phyloP scores from a whole-genome alignment of 2,329 filamentous ascomycete species.

The Coniella vitis region DNA sequence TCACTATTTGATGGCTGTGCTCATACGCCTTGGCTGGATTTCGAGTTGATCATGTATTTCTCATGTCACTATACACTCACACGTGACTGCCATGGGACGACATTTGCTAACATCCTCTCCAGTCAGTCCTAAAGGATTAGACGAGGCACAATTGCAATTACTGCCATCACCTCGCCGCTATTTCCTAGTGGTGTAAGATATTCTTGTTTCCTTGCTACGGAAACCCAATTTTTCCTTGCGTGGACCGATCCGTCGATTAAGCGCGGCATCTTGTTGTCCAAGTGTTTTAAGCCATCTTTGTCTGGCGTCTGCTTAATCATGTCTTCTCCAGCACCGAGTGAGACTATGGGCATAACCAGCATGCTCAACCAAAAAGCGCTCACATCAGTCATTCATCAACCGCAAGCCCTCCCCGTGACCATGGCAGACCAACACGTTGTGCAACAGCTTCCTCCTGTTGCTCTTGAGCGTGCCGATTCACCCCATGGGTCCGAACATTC shows the following conservation, averaged over 20 bases:
- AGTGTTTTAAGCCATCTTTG: conserved; percentile 11
- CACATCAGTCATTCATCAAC: conserved; percentile 20
- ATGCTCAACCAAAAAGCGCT: conserved; percentile 45
- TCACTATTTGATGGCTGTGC: no score
- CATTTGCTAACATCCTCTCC: conserved; percentile 7
- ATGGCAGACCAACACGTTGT: conserved; percentile 20
- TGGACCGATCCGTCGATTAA: conserved; percentile 13
- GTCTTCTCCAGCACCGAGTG: conserved; percentile 37
- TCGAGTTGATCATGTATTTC: no score
- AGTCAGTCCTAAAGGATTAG: conserved; percentile 4
- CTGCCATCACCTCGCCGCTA: conserved; percentile 12
- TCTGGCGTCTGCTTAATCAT: conserved; percentile 24
- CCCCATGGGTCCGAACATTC: conserved; percentile 56
- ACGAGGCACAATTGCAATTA: conserved; percentile 8
- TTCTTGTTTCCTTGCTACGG: conserved; percentile 17
- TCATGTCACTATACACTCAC: no score
- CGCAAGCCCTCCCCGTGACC: conserved; percentile 25
- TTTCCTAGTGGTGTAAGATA: conserved; percentile 18
- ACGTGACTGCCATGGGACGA: no score
- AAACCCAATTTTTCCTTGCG: conserved; percentile 15
- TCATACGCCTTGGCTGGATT: no score
- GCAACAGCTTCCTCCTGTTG: conserved; percentile 21
- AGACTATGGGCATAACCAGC: conserved; percentile 47
- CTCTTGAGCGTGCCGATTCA: conserved; percentile 49
- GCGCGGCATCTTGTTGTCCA: conserved; percentile 12